Conservation (phyloP, 805 yeast genomes). For the Yarrowia keelungensis region DNA sequence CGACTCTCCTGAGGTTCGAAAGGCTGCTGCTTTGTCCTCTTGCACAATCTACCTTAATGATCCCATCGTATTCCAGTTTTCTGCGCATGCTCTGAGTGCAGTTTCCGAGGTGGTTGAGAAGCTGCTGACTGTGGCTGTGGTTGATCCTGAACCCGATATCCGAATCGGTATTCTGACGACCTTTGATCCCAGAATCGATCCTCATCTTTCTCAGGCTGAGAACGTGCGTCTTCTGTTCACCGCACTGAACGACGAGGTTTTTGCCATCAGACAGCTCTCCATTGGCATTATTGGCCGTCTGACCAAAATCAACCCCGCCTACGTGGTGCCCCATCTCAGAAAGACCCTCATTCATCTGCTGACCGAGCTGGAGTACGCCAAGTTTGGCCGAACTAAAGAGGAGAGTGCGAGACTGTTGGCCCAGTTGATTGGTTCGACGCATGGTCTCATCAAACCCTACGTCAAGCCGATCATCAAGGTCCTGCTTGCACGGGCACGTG, state of each 20-base stretch:
- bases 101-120: constrained; percentile 86
- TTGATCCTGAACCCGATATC: constrained; percentile 88
- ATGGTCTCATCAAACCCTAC: constrained; percentile 86
- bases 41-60: constrained; percentile 77
- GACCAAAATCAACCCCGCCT: constrained; percentile 89
- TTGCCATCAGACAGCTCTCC: constrained; percentile 79
- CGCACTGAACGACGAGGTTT: constrained; percentile 89
- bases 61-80: constrained; percentile 82
- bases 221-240: constrained; percentile 84
- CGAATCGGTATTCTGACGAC: constrained; percentile 78
- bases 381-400: constrained; percentile 77
- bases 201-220: constrained; percentile 92
- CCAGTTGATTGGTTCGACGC: constrained; percentile 75
- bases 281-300: constrained; percentile 82
- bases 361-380: constrained; percentile 84
- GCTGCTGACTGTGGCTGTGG: constrained; percentile 78
- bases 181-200: constrained; percentile 78
- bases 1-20: constrained; percentile 77
- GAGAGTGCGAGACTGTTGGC: constrained; percentile 82
- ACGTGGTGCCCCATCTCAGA: constrained; percentile 89
- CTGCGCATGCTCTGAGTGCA: constrained; percentile 78
- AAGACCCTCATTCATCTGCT: constrained; percentile 84
- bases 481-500: constrained; percentile 75
- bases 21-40: constrained; percentile 84
- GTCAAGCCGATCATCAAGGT: constrained; percentile 90